phyloP scores from a whole-genome alignment of 1,284 basidiomycete genomes.

The Neolentinus lepideus region DNA sequence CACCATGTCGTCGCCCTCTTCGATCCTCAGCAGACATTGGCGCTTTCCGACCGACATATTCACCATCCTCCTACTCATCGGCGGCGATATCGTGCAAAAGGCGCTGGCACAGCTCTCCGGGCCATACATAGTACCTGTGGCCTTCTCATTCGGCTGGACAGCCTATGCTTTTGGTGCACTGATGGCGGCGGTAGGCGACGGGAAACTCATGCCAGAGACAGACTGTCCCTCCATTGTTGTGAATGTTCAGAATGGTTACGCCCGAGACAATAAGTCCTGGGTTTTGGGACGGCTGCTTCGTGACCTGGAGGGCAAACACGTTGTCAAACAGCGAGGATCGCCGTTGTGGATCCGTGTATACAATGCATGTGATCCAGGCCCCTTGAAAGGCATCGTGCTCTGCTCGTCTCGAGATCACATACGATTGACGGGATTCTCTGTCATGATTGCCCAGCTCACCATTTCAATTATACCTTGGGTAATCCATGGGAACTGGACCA shows the following conservation, averaged over 20 bases:
- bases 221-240: conserved; percentile 20
- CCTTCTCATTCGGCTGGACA: conserved; percentile 32
- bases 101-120: conserved; percentile 25
- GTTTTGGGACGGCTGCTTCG: conserved; percentile 23
- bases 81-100: conserved; percentile 25
- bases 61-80: conserved; percentile 25
- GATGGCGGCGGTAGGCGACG: conserved; percentile 19
- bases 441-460: conserved; percentile 19
- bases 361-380: background rate
- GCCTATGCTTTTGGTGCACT: conserved; percentile 25
- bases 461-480: conserved; percentile 20
- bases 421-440: conserved; percentile 11
- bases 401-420: background rate
- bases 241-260: conserved; percentile 20
- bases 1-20: background rate
- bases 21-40: conserved; percentile 15
- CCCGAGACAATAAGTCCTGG: conserved; percentile 22
- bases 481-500: conserved; percentile 18
- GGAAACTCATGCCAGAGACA: conserved; percentile 21
- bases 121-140: conserved; percentile 22
- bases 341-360: conserved; percentile 3
- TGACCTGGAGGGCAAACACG: conserved; percentile 14
- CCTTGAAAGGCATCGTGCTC: background rate
- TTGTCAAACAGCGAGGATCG: conserved; percentile 3
- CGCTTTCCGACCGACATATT: conserved; percentile 22